Conservation (phyloP, 345 rosid species). For the Gossypium ekmanianum region DNA sequence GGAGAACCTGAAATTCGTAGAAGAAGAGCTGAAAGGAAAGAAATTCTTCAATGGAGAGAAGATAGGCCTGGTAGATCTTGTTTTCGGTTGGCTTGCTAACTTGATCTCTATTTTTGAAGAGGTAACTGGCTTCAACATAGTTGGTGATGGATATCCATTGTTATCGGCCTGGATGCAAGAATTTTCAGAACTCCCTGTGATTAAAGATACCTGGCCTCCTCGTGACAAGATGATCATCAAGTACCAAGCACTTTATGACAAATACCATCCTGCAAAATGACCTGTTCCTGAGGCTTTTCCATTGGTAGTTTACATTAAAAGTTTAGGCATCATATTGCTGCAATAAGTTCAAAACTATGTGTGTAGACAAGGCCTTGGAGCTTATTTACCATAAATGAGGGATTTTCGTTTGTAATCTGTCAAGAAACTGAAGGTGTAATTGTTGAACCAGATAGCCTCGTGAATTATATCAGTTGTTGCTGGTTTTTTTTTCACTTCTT, state of each 20-base stretch:
- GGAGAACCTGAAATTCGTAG: conserved; percentile 27
- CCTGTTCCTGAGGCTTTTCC: neutral
- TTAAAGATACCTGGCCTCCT: conserved; percentile 36
- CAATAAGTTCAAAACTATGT: neutral
- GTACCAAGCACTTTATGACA: conserved; percentile 20
- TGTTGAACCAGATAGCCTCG: neutral
- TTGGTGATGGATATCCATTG: conserved; percentile 26
- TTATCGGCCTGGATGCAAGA: conserved; percentile 29
- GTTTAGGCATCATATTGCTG: neutral
- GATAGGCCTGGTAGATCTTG: conserved; percentile 36
- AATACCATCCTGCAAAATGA: conserved; percentile 5
- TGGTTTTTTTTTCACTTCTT: neutral
- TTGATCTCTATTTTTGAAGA: conserved; percentile 26
- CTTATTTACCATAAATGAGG: neutral
- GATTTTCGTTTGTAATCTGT: neutral
- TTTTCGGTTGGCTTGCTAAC: conserved; percentile 35
- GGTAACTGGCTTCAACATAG: conserved; percentile 16
- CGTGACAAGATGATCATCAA: conserved; percentile 30
- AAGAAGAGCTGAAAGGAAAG: conserved; percentile 36
- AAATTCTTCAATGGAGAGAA: conserved; percentile 40
- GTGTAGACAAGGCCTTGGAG: neutral
- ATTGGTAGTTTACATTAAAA: neutral
- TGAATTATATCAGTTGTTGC: neutral
- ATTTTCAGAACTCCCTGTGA: conserved; percentile 18
- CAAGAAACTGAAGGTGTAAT: neutral